A percentile compares a stretch with the other conserved stretches of the same genome.
phyloP scores from a whole-genome alignment of 2,329 filamentous ascomycete species.

The Phialocephala subalpina region DNA sequence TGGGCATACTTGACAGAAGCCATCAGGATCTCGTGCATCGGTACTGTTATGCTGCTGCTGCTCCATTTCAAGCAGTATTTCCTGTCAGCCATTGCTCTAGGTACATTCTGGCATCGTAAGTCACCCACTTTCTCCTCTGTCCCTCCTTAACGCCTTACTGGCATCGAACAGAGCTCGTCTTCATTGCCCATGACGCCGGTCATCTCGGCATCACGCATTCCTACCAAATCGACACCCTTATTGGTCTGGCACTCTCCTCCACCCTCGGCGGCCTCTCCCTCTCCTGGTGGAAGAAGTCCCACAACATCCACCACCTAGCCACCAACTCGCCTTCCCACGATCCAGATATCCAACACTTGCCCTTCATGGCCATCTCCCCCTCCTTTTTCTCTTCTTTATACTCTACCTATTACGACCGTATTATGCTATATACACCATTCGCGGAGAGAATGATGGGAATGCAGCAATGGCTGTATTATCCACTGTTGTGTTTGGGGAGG shows the following conservation, averaged over 20 bases:
- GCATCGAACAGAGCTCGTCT: conserved; percentile 61
- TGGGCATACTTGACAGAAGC: conserved; percentile 65
- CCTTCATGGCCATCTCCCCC: conserved; percentile 72
- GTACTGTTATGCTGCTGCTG: conserved; percentile 54
- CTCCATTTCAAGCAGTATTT: conserved; percentile 62
- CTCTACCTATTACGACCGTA: conserved; percentile 69
- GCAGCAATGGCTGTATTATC: conserved; percentile 75
- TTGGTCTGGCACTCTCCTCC: conserved; percentile 69
- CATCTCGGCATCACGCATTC: conserved; percentile 69
- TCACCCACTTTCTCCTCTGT: not conserved
- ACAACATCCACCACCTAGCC: conserved; percentile 73
- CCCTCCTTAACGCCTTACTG: not conserved
- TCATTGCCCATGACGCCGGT: conserved; percentile 71
- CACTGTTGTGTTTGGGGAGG: conserved; percentile 70
- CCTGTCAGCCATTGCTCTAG: conserved; percentile 64
- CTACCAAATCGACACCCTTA: conserved; percentile 64
- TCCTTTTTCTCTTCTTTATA: conserved; percentile 69
- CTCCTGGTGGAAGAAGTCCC: conserved; percentile 75
- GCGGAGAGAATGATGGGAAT: conserved; percentile 66
- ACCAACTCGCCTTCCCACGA: conserved; percentile 69
- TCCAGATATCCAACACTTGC: conserved; percentile 71
- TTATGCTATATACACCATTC: conserved; percentile 68
- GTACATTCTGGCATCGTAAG: conserved; percentile 52
- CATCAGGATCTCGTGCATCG: conserved; percentile 60
- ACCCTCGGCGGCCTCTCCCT: conserved; percentile 72